phyloP scores from a whole-genome alignment of 192 early-diverging fungal genomes.

The Coemansia sp. region DNA sequence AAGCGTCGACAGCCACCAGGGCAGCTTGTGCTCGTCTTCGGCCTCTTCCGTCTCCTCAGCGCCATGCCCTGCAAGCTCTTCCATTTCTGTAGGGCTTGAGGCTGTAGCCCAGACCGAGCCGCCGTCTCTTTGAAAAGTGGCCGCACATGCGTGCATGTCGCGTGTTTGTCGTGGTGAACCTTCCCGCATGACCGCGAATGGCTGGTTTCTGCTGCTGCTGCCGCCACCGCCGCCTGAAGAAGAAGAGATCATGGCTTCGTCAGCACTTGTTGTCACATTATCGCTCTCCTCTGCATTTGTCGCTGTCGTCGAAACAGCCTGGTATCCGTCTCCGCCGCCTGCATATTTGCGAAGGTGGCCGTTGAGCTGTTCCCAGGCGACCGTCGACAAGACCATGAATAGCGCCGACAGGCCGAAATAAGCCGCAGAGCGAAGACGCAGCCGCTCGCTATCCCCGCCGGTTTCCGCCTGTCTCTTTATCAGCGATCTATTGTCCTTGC shows the following conservation, averaged over 20 bases:
- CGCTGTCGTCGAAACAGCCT: slow-evolving; percentile 1
- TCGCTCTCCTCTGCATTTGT: not conserved
- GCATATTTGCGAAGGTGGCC: slow-evolving; percentile 1
- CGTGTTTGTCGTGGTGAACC: slow-evolving; percentile 30
- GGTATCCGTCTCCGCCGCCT: slow-evolving; percentile 4
- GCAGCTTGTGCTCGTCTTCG: not conserved
- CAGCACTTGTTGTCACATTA: not conserved
- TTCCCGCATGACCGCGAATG: slow-evolving; percentile 18
- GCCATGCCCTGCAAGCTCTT: slow-evolving; percentile 1
- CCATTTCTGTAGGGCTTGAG: slow-evolving; percentile 4
- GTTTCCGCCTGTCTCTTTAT: not conserved
- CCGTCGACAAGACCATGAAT: slow-evolving; percentile 33
- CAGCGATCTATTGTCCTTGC: not conserved
- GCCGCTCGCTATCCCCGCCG: not conserved
- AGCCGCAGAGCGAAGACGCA: slow-evolving; percentile 25
- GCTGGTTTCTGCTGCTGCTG: not conserved
- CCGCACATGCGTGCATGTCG: slow-evolving; percentile 1
- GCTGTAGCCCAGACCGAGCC: not conserved
- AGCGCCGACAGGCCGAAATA: slow-evolving; percentile 33
- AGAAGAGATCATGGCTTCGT: not conserved
- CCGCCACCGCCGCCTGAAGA: not conserved
- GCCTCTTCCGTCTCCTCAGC: not conserved
- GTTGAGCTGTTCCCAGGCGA: slow-evolving; percentile 35
- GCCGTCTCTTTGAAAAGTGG: slow-evolving; percentile 2
- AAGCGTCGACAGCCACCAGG: slow-evolving; percentile 19